Evolutionary conservation across 2,329 filamentous ascomycete species (phyloP), one percentile per base, ranked within the genome.

Genomic region (Aspergillus caelatus): DNA sequence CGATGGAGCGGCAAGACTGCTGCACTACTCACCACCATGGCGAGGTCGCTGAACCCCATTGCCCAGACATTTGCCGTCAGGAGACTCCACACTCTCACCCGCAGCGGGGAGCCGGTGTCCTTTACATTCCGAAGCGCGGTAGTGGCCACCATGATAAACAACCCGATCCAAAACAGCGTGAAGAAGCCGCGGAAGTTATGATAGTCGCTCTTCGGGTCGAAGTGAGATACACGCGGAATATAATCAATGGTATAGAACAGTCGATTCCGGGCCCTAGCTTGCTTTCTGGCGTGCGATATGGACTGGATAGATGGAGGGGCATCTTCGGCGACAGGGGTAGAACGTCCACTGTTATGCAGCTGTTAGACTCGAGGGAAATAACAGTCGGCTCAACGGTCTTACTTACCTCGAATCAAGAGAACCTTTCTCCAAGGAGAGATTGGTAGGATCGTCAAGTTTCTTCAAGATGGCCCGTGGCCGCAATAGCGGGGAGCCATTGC

Each of bases 111-210:
- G 26, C 95, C 95, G 0, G 93, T 97, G 75, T 98, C 95, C 78
- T 94, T 96, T 74, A 95, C 88, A 77, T 97, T 98, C 72, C 94
- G 89, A 73, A 97, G 80, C 83, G 93, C 92, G n/a, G 92, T 92
- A 3, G 94, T 98, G 66, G 97, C 90, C 72, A 94, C 93, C 94
- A 99, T 97, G 78, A 99, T 96, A 70, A 92, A 92, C 64, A 99
- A 84, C 11, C 93, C 93, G 68, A 99, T 94, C 95, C 95, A 99
- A 81, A 99, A 99, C 43, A 99, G 86, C 60, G 95, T 92, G 81
- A 97, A 99, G 85, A 99, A 99, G 75, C 95, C 95, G 71, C 93
- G 89, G 77, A 99, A 99, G 79, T 99, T 93, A 73, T 89, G 89
- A 77, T 98, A 94, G 73, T 97, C 93, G 78, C 92, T 96, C 57